These are phyloP conservation scores for Thielaviopsis populi DNA, from an alignment of 2,329 filamentous ascomycete species.

Conservation along the genomic window DNA sequence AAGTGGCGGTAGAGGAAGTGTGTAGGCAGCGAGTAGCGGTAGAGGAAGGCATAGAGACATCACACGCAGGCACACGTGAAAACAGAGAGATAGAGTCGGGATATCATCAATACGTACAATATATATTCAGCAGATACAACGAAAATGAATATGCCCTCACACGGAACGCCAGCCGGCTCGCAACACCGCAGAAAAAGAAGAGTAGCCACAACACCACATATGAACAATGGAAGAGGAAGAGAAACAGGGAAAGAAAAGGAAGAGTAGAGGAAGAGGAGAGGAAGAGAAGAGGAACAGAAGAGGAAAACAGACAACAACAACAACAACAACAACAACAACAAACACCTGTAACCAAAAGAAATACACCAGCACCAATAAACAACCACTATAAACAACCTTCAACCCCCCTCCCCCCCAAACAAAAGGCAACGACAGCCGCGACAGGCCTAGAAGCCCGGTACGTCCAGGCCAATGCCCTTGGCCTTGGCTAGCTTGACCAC, in stretches of 20 bases:
- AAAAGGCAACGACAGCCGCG: too few species aligned
- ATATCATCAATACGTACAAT: conserved; percentile 1
- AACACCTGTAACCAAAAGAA: too few species aligned
- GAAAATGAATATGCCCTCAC: neutral
- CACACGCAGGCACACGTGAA: too few species aligned
- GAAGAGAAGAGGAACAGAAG: neutral
- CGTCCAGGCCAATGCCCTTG: conserved; percentile 38
- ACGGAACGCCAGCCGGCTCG: neutral
- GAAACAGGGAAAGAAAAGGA: conserved; percentile 9
- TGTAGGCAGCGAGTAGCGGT: conserved; percentile 20
- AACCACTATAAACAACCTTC: neutral
- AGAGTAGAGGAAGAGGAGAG: conserved; percentile 8
- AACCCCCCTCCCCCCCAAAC: neutral
- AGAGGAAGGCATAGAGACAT: too few species aligned
- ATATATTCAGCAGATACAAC: conserved; percentile 1
- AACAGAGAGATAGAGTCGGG: neutral
- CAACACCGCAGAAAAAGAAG: neutral
- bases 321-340: neutral
- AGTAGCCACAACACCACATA: too few species aligned
- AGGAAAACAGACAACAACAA: neutral
- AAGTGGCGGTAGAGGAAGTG: conserved; percentile 19
- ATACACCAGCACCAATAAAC: too few species aligned
- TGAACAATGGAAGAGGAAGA: neutral
- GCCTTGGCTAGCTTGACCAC: conserved; percentile 40
- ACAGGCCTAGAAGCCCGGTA: conserved; percentile 35